These are phyloP conservation scores for Gastrolobium bilobum DNA, from an alignment of 306 rosid genomes.

Conservation along the genomic window DNA sequence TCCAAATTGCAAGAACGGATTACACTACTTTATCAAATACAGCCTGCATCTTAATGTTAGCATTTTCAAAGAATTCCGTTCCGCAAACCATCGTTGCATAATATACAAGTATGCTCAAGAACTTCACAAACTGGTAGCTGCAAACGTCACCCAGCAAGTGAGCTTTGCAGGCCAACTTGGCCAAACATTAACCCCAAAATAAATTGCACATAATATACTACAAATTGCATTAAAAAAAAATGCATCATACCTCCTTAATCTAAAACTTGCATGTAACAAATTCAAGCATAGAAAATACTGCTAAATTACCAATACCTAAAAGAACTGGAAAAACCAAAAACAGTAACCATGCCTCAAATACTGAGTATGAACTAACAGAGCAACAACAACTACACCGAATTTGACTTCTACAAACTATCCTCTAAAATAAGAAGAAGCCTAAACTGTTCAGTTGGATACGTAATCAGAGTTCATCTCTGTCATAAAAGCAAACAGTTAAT, in stretches of 20 bases:
- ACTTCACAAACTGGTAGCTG: conserved; percentile 46
- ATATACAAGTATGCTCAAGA: conserved; percentile 38
- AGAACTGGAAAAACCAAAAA: background rate
- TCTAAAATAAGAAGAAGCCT: conserved; percentile 26
- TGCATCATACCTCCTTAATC: background rate
- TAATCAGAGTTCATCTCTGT: conserved; percentile 20
- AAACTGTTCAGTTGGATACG: conserved; percentile 8
- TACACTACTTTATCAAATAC: conserved; percentile 28
- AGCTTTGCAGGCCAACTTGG: background rate
- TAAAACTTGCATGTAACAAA: conserved; percentile 38
- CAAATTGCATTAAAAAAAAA: background rate
- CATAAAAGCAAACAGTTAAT: conserved; percentile 15
- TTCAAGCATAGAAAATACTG: conserved; percentile 18
- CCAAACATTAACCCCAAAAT: conserved; percentile 14
- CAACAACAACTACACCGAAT: conserved; percentile 15
- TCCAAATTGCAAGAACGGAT: conserved; percentile 1
- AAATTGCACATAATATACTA: conserved; percentile 9
- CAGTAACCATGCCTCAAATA: background rate
- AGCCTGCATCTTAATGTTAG: conserved; percentile 29
- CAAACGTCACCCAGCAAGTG: conserved; percentile 38
- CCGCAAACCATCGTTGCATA: conserved; percentile 24
- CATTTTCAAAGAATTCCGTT: conserved; percentile 17
- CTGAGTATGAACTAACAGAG: background rate
- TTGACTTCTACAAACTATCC: background rate
- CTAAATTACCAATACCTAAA: conserved; percentile 23